Evolutionary conservation across 345 rosid species (phyloP).

Genomic region (Salix arbutifolia): DNA sequence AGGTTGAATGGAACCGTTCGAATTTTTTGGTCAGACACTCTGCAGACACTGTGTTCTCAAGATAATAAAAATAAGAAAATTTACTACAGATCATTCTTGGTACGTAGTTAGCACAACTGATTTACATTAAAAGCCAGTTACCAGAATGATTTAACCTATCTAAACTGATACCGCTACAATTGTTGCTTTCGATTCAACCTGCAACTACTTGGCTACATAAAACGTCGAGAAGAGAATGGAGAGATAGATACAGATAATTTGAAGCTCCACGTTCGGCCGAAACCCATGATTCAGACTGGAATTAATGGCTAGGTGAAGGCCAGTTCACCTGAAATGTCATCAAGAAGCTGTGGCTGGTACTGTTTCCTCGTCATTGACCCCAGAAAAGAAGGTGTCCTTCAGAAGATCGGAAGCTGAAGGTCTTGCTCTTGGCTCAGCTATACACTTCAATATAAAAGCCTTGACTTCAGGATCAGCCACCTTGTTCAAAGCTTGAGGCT

Average conservation of each 20-base stretch:
- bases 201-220: too few species aligned
- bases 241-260: background rate
- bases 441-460: slow-evolving; percentile 61
- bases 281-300: background rate
- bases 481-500: slow-evolving; percentile 47
- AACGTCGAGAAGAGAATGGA: background rate
- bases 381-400: slow-evolving; percentile 56
- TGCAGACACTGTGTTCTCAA: too few species aligned
- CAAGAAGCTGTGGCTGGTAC: slow-evolving; percentile 24
- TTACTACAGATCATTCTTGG: too few species aligned
- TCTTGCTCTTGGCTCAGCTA: slow-evolving; percentile 52
- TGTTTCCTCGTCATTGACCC: slow-evolving; percentile 32
- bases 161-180: background rate
- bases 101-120: too few species aligned
- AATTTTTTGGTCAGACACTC: too few species aligned
- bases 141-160: background rate
- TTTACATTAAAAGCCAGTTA: background rate
- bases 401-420: slow-evolving; percentile 66
- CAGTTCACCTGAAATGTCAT: background rate
- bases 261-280: background rate
- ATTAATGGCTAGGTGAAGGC: background rate
- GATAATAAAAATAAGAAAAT: too few species aligned
- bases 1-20: too few species aligned
- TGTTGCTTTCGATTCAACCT: too few species aligned
- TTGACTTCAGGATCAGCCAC: slow-evolving; percentile 50